Base-by-base conservation (phyloP, 148 eudicot genomes). In the Chenopodium berlandieri region DNA sequence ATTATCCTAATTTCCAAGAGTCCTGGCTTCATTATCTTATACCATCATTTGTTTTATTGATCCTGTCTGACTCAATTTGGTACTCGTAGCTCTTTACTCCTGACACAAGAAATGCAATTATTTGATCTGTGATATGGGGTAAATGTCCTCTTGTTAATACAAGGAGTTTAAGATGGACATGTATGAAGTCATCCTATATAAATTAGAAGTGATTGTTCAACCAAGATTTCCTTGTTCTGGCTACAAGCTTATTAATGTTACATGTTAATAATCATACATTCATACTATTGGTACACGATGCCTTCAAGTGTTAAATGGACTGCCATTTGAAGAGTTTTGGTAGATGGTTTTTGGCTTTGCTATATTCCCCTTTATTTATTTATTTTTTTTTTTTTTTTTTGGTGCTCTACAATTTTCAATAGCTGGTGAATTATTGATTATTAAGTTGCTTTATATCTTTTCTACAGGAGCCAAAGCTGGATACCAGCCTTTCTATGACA, bases 391-490 rank as follows among this genome's bases (percentile, higher is more conserved):
- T 66, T 32, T 66, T 9, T 23, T 66, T 32, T 25, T 66, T 66
- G 8, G 25, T 64, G 6, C 9, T 64, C 12, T 64, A 2, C 30
- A 64, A 64, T 25, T n/a, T 9, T 9, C 4, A 65, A 54, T 73
- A 1, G 16, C 30, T 40, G 14, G 73, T 19, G 50, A 3, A 60
- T 6, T 54, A 68, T n/a, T 52, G 40, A 16, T 12, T 63, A 9
- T 40, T 19, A 81, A 25, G 20, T 60, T 52, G 52, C 37, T 30
- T 34, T 47, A 1, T 27, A 40, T 77, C 4, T 78, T 77, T n/a
- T 79, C 73, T 74, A 77, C 81, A 93, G 97, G 93, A 85, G 70
- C 75, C 78, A 50, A 68, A 80, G 82, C 80, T 60, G 58, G 85
- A 79, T 9, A 80, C 80, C 79, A 82, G 77, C 54, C 63, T 78